A percentile compares a stretch with the other conserved stretches of the same genome.
phyloP scores from a whole-genome alignment of 306 rosid species.

The Chamaecrista fasciculata region DNA sequence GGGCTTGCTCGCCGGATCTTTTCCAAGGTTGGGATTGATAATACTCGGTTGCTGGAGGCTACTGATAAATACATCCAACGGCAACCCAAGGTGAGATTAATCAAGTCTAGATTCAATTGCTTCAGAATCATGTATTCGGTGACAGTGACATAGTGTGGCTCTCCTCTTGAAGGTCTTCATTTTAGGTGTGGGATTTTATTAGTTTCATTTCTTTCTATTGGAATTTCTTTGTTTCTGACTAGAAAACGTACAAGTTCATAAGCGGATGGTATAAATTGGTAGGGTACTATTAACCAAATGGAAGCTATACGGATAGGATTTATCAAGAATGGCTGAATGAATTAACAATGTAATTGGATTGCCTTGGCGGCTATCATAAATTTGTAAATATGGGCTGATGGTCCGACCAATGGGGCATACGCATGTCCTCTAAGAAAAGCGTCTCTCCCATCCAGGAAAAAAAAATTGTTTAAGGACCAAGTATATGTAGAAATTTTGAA shows the following conservation, averaged over 20 bases:
- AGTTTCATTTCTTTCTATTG: neutral
- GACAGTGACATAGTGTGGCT: slow-evolving; percentile 10
- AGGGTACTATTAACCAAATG: neutral
- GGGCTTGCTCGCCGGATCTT: slow-evolving; percentile 97
- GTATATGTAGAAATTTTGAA: neutral
- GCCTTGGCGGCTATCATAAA: neutral
- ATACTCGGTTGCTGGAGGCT: slow-evolving; percentile 78
- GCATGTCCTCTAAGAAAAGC: slow-evolving; percentile 3
- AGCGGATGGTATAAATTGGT: neutral
- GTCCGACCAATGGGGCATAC: neutral
- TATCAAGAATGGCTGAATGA: neutral
- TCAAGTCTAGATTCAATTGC: slow-evolving; percentile 14
- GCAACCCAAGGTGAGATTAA: slow-evolving; percentile 80
- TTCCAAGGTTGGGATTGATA: slow-evolving; percentile 84
- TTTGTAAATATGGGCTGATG: neutral
- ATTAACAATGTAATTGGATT: neutral
- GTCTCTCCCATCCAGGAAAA: neutral
- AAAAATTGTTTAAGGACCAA: neutral
- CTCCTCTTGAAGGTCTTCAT: slow-evolving; percentile 1
- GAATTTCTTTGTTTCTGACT: slow-evolving; percentile 16
- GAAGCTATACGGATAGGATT: neutral
- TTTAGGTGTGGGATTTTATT: neutral
- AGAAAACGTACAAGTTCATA: neutral
- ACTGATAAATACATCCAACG: slow-evolving; percentile 90
- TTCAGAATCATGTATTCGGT: slow-evolving; percentile 11